Conservation (phyloP, 129 eudicot species). For the Lactuca sativa region DNA sequence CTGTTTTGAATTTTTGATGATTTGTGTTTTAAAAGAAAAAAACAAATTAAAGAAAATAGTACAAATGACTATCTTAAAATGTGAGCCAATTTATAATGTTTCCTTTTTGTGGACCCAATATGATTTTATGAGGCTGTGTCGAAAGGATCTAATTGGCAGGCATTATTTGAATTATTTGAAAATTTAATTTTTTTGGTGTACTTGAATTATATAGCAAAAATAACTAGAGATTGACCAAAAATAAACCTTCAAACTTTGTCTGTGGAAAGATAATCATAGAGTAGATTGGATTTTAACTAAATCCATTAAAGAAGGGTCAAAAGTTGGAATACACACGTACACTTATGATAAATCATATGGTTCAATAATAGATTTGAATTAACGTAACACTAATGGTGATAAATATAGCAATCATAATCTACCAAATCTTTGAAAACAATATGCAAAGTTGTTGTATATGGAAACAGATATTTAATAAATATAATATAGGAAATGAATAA, state of each 20-base stretch:
- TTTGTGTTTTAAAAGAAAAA: not conserved
- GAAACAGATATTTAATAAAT: not conserved
- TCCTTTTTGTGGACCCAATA: constrained; percentile 2
- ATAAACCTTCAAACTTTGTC: not conserved
- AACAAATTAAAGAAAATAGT: not conserved
- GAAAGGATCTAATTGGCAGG: not conserved
- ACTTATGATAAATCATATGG: no score
- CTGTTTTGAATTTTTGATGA: constrained; percentile 3
- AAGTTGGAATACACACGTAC: no score
- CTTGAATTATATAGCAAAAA: no score
- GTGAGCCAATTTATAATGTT: constrained; percentile 13
- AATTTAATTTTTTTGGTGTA: not conserved
- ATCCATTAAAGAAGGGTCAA: no score
- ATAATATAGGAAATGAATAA: no score
- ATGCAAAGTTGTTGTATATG: not conserved
- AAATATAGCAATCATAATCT: not conserved
- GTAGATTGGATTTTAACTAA: not conserved
- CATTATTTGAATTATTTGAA: no score
- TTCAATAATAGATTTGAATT: no score
- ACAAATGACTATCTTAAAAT: constrained; percentile 14
- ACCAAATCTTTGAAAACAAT: not conserved
- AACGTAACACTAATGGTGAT: not conserved
- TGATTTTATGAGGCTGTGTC: not conserved
- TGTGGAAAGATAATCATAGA: not conserved
- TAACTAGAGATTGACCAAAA: not conserved